Conservation (phyloP, 768 basidiomycete species). For the Cystobasidium onofrii region DNA sequence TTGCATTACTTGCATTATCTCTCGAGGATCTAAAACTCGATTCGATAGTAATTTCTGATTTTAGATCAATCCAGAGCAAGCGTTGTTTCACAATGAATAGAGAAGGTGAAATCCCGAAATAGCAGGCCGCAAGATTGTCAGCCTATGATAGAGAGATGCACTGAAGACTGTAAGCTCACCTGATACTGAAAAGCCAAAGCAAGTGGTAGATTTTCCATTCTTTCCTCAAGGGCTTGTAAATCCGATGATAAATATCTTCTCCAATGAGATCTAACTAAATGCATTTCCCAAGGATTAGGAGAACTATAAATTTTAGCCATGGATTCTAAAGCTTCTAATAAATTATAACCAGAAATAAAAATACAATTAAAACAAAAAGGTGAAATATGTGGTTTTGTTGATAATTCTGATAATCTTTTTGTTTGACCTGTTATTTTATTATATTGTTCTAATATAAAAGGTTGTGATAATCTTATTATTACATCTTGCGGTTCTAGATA, state of each 20-base stretch:
- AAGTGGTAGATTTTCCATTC: not conserved
- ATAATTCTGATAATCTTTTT: not conserved
- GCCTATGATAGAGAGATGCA: not conserved
- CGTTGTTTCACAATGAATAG: too few species aligned
- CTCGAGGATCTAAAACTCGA: not conserved
- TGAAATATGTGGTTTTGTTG: not conserved
- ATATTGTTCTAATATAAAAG: not conserved
- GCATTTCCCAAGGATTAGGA: not conserved
- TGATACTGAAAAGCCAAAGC: conserved; percentile 1
- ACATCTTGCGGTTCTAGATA: conserved; percentile 3
- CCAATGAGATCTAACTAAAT: not conserved
- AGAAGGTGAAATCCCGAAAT: too few species aligned
- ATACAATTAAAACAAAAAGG: not conserved
- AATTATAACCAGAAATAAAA: not conserved
- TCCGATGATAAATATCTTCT: not conserved
- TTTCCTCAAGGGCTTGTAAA: not conserved
- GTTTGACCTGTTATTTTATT: not conserved
- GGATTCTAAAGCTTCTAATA: not conserved
- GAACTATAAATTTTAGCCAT: not conserved
- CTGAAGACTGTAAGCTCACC: not conserved
- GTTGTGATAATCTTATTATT: not conserved
- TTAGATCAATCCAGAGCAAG: not conserved
- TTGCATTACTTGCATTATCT: not conserved
- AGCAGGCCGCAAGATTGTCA: too few species aligned
- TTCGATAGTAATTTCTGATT: conserved; percentile 2